Evolutionary conservation across 73 alveolate species (phyloP).

Genomic region (Symbiodinium pilosum): DNA sequence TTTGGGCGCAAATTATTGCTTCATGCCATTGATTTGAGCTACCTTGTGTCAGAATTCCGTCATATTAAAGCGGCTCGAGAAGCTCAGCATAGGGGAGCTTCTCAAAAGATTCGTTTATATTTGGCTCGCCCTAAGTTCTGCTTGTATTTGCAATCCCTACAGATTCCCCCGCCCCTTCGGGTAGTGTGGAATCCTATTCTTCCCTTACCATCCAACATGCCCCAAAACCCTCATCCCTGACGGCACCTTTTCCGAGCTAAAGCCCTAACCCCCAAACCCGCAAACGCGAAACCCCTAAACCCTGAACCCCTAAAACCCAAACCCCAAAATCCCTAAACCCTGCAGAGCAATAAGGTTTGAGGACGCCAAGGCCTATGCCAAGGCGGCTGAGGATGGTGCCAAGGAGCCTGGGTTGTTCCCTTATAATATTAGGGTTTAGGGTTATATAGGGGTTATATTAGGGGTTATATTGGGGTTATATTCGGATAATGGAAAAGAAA

Average conservation of each 20-base stretch:
- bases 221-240: not conserved
- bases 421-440: not conserved
- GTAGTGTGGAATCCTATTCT: not conserved
- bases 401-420: not conserved
- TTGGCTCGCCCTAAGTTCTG: too few species aligned
- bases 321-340: not conserved
- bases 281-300: not conserved
- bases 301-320: not conserved
- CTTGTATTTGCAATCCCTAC: too few species aligned
- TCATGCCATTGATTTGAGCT: too few species aligned
- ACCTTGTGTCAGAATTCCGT: too few species aligned
- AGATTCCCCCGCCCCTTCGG: too few species aligned
- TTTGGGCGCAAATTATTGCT: too few species aligned
- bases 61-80: too few species aligned
- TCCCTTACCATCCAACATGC: not conserved
- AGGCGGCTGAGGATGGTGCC: constrained; percentile 47
- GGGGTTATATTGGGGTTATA: too few species aligned
- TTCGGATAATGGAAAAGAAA: too few species aligned
- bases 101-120: too few species aligned
- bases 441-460: not conserved
- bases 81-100: too few species aligned
- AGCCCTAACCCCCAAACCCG: not conserved
- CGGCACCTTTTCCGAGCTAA: not conserved
- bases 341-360: not conserved
- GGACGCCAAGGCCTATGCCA: constrained; percentile 34